Base-by-base conservation (phyloP, 768 basidiomycete species). In the Hypholoma fasciculare region DNA sequence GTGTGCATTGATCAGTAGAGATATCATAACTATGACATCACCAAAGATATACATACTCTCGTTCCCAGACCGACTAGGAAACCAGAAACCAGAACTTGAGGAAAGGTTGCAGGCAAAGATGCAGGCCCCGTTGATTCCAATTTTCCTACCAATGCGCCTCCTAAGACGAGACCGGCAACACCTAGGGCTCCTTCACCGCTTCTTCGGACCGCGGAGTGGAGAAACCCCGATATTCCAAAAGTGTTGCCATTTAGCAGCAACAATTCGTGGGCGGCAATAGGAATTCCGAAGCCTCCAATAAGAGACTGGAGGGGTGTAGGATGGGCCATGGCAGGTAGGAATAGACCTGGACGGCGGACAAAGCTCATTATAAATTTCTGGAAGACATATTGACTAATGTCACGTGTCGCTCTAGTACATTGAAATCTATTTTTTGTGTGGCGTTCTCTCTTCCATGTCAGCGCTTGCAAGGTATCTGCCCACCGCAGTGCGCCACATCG, bases 161-260 rank as follows among this genome's bases (percentile, higher is more conserved):
- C 83, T 16, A 79, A 63, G 13, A 84, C 56, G 44, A 87, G 72
- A 16, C 84, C 86, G 27, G 69, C 61, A 7, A 77, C 76, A 7
- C 77, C 78, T 2, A 71, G 69, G 1, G 74, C 51, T 3, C 76
- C 78, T 49, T 84, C 84, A 30, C 63, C 62, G 57, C 70, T 69
- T 16, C 85, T 82, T 26, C 73, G 73, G 7, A 77, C 67, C 0
- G 81, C 76, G 49, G 78, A 74, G 65, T 86, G 82, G 2, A 87
- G 63, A 61, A 86, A 86, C 16, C 85, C 84, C 23, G 85, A 86
- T 52, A 87, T 80, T 1, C 86, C 86, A 59, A 85, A 82, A 48
- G 81, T 77, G 56, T 72, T 75, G 20, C 85, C 83, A 56, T 84
- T 86, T 40, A 85, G 73, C 13, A 83, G 65, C 30, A 84, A 68